A percentile compares a stretch with the other conserved stretches of the same genome.
phyloP scores from a whole-genome alignment of 352 stramenopile species.

The Ophiocytium majus region DNA sequence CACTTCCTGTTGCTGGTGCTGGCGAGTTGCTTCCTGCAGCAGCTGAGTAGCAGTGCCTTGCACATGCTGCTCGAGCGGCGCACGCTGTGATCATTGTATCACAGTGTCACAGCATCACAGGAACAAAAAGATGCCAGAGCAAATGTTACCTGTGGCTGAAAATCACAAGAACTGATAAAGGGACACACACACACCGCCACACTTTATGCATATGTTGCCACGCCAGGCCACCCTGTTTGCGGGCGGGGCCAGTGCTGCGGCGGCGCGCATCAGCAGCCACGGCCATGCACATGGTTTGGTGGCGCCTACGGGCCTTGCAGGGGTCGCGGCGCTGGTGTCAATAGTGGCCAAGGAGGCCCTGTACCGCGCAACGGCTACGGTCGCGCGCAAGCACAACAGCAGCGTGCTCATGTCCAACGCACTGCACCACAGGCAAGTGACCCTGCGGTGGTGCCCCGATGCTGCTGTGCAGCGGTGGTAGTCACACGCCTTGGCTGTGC shows the following conservation, averaged over 20 bases:
- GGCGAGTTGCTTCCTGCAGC: no score
- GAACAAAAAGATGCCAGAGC: no score
- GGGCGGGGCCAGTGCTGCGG: neutral
- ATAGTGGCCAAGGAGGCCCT: slow-evolving; percentile 51
- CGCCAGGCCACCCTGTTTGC: neutral
- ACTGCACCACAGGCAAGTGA: slow-evolving; percentile 84
- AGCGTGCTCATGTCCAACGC: slow-evolving; percentile 94
- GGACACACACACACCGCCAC: no score
- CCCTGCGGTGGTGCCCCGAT: neutral
- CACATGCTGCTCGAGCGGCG: no score
- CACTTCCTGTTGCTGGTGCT: no score
- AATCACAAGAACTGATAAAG: no score
- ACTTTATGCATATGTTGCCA: no score
- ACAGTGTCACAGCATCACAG: no score
- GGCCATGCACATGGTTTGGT: slow-evolving; percentile 21
- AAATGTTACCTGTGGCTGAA: no score
- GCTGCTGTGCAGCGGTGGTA: neutral
- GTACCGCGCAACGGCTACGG: slow-evolving; percentile 73
- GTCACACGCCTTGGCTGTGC: neutral
- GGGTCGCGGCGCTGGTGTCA: slow-evolving; percentile 34
- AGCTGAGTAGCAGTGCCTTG: no score
- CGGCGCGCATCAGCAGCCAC: neutral
- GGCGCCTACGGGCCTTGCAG: slow-evolving; percentile 30
- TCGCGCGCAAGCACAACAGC: slow-evolving; percentile 84
- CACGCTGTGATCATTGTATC: no score